phyloP scores from a whole-genome alignment of 768 basidiomycete species.

The Xerocomellus amylosporus region DNA sequence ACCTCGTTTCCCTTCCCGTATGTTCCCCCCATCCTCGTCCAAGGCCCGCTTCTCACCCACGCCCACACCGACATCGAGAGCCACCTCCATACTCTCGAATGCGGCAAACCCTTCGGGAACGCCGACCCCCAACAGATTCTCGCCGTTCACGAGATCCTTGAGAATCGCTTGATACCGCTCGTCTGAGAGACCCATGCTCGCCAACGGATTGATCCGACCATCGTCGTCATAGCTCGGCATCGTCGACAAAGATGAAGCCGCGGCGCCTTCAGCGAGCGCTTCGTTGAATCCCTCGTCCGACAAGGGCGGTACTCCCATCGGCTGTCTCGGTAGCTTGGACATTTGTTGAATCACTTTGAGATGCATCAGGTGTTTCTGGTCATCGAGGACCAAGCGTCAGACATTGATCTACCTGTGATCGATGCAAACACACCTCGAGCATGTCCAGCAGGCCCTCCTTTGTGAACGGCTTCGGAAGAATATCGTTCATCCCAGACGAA shows the following conservation, averaged over 20 bases:
- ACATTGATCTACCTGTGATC: neutral
- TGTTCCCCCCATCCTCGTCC: slow-evolving; percentile 38
- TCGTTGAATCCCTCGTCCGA: slow-evolving; percentile 53
- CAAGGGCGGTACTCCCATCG: slow-evolving; percentile 63
- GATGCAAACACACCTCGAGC: slow-evolving; percentile 65
- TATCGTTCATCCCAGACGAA: slow-evolving; percentile 86
- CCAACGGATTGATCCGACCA: slow-evolving; percentile 74
- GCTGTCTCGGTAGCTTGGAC: slow-evolving; percentile 54
- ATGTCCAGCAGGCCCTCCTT: slow-evolving; percentile 87
- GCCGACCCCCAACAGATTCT: slow-evolving; percentile 50
- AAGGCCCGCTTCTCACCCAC: slow-evolving; percentile 37
- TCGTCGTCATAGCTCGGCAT: slow-evolving; percentile 38
- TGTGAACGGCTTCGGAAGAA: slow-evolving; percentile 96
- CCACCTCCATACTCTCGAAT: slow-evolving; percentile 18
- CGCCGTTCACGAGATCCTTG: slow-evolving; percentile 66
- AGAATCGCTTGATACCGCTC: slow-evolving; percentile 83
- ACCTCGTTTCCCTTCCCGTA: slow-evolving; percentile 52
- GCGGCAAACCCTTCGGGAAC: slow-evolving; percentile 24
- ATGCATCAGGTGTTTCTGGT: slow-evolving; percentile 81
- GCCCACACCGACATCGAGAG: slow-evolving; percentile 12
- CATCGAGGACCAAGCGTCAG: neutral
- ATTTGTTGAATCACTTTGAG: slow-evolving; percentile 84
- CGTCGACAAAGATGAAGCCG: slow-evolving; percentile 22
- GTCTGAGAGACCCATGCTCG: slow-evolving; percentile 83
- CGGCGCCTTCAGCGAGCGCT: slow-evolving; percentile 46